These are phyloP conservation scores for Ophiostoma sp. DNA, from an alignment of 2,329 filamentous ascomycete genomes.

Conservation along the genomic window DNA sequence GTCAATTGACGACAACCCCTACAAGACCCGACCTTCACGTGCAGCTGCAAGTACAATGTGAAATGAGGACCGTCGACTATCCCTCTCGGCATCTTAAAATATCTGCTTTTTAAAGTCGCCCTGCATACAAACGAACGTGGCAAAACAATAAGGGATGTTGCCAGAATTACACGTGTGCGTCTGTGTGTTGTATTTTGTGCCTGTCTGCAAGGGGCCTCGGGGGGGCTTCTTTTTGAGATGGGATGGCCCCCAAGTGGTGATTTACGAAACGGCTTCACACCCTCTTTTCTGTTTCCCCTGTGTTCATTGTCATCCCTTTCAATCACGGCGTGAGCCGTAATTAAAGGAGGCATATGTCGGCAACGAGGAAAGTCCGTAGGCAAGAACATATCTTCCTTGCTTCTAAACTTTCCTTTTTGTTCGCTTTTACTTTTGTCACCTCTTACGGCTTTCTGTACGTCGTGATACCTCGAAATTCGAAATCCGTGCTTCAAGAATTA, in stretches of 20 bases:
- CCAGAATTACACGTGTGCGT: not conserved
- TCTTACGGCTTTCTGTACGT: not conserved
- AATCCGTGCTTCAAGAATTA: not conserved
- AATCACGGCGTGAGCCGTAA: not conserved
- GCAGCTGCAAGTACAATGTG: not conserved
- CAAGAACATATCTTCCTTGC: not conserved
- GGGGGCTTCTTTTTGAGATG: not conserved
- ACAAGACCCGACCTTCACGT: not conserved
- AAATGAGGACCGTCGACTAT: not conserved
- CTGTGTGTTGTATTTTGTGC: not conserved
- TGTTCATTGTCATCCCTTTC: not conserved
- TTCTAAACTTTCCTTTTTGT: no score
- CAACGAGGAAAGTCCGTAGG: not conserved
- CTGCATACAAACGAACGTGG: not conserved
- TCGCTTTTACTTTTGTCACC: not conserved
- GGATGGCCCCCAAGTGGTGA: not conserved
- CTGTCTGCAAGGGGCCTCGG: not conserved
- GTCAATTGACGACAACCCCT: not conserved
- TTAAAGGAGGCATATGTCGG: not conserved
- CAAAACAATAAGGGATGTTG: not conserved
- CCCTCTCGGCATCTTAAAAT: not conserved
- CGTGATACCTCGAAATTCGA: not conserved
- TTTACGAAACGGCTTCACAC: conserved; percentile 11
- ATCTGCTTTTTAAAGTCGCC: not conserved
- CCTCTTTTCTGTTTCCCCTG: not conserved